Percentiles rank a stretch among this genome's conserved stretches.
Evolutionary conservation across 2,329 filamentous ascomycete species (phyloP).

Genomic region (Alternaria brassicicola): DNA sequence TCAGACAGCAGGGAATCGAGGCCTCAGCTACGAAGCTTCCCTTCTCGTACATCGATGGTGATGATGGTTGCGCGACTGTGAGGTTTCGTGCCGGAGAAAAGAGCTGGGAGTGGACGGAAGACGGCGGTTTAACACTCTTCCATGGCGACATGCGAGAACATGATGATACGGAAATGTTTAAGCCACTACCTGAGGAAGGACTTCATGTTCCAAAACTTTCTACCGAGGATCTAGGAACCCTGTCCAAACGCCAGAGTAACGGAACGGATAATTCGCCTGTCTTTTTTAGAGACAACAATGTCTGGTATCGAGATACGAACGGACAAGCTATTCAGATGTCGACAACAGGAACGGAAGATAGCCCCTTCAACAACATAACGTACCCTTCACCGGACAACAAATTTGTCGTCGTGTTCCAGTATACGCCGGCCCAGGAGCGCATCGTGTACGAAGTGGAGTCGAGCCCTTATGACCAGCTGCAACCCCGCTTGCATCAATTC

Average conservation of each 20-base stretch:
- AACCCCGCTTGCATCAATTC: slow-evolving; percentile 26
- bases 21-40: no score
- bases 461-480: slow-evolving; percentile 26
- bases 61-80: no score
- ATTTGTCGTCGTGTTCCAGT: slow-evolving; percentile 27
- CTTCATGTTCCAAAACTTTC: no score
- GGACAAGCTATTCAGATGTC: slow-evolving; percentile 27
- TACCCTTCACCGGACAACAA: slow-evolving; percentile 26
- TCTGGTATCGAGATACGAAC: slow-evolving; percentile 25
- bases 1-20: no score
- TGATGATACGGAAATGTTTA: no score
- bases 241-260: slow-evolving; percentile 19
- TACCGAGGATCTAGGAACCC: not conserved
- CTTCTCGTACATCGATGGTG: no score
- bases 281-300: slow-evolving; percentile 31
- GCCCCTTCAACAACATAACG: slow-evolving; percentile 23
- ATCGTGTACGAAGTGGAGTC: slow-evolving; percentile 29
- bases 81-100: no score
- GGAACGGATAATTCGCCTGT: slow-evolving; percentile 8
- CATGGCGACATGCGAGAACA: no score
- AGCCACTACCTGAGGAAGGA: no score
- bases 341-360: slow-evolving; percentile 25
- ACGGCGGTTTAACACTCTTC: no score
- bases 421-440: slow-evolving; percentile 23
- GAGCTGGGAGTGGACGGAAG: no score